Evolutionary conservation across 129 eudicot genomes (phyloP).

Genomic region (Ambrosia artemisiifolia): DNA sequence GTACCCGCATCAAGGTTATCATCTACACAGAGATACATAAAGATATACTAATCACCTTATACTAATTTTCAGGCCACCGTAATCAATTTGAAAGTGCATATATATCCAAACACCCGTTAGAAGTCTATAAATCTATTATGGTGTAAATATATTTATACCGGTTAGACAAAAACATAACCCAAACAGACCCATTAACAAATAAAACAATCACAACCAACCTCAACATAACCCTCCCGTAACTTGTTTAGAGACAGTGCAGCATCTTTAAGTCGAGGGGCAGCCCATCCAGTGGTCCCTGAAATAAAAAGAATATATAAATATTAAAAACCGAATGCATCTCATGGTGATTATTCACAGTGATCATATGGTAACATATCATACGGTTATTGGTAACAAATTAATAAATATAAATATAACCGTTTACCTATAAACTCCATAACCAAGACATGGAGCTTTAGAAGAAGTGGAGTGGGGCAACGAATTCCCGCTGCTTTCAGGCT

Average conservation of each 20-base stretch:
- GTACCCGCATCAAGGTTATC: conserved; percentile 69
- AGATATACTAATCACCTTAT: neutral
- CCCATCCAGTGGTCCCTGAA: conserved; percentile 84
- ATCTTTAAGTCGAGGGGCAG: conserved; percentile 98
- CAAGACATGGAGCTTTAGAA: conserved; percentile 84
- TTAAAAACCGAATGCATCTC: neutral
- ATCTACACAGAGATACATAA: conserved; percentile 41
- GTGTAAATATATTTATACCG: neutral
- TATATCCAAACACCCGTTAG: no score
- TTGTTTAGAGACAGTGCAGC: conserved; percentile 83
- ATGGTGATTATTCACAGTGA: neutral
- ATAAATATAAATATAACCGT: neutral
- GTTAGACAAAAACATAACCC: neutral
- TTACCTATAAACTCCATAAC: conserved; percentile 98
- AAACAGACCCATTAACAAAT: neutral
- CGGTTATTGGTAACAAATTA: neutral
- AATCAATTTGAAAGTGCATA: no score
- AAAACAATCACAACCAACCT: conserved; percentile 41
- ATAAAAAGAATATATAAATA: neutral
- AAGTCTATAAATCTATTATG: neutral
- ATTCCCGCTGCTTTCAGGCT: conserved; percentile 93
- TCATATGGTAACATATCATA: neutral
- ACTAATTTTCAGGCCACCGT: no score
- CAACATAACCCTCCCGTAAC: conserved; percentile 79
- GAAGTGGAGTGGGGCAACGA: conserved; percentile 72